Evolutionary conservation across 371 early-diverging fungal species (phyloP).

Genomic region (Apophysomyces variabilis): DNA sequence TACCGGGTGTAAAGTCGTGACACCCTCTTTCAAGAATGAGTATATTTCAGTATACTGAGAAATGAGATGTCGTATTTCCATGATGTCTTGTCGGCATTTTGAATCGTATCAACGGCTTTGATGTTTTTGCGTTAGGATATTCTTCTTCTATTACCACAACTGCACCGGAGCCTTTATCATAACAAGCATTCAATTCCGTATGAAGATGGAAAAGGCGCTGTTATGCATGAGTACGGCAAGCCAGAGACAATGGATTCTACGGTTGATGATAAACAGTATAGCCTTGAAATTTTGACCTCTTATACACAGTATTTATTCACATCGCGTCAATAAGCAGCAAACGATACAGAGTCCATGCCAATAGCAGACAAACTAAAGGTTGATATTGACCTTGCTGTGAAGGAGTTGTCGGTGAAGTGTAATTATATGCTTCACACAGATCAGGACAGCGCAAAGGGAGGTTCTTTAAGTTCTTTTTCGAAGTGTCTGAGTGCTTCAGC

Average conservation of each 20-base stretch:
- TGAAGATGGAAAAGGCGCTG: slow-evolving; percentile 18
- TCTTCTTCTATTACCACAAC: slow-evolving; percentile 16
- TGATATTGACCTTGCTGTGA: neutral
- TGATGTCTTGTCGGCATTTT: too few relatives aligned
- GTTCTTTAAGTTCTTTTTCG: neutral
- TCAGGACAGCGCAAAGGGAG: neutral
- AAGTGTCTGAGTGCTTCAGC: neutral
- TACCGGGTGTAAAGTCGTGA: too few relatives aligned
- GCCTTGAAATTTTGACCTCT: slow-evolving; percentile 21
- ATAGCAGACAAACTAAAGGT: neutral
- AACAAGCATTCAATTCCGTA: slow-evolving; percentile 22
- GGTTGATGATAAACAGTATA: slow-evolving; percentile 23
- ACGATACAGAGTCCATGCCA: neutral
- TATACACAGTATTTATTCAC: slow-evolving; percentile 20
- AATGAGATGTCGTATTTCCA: too few relatives aligned
- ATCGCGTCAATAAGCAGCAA: slow-evolving; percentile 1
- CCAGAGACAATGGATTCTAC: slow-evolving; percentile 17
- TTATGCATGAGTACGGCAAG: slow-evolving; percentile 16
- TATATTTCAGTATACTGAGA: too few relatives aligned
- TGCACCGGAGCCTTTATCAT: slow-evolving; percentile 2
- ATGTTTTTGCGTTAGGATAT: neutral
- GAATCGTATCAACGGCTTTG: too few relatives aligned
- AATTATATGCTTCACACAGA: neutral
- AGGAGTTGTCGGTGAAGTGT: neutral
- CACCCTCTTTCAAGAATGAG: too few relatives aligned